Conservation (phyloP, 305 asterid species). For the Nicotiana rustica region DNA sequence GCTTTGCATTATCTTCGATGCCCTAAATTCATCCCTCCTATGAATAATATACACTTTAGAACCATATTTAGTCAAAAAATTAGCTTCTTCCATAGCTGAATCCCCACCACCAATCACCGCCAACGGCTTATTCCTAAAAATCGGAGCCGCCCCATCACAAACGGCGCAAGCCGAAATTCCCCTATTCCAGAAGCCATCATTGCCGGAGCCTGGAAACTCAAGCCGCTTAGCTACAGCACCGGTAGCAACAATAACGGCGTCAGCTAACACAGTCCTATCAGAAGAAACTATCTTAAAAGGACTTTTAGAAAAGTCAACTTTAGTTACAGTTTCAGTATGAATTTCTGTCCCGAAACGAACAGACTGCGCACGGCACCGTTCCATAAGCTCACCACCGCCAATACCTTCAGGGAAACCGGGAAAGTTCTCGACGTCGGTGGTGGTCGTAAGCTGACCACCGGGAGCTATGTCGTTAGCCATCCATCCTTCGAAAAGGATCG, state of each 20-base stretch:
- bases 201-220: slow-evolving; percentile 66
- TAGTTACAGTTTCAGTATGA: slow-evolving; percentile 73
- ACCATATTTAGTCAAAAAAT: slow-evolving; percentile 81
- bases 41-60: slow-evolving; percentile 85
- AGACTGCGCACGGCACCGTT: slow-evolving; percentile 72
- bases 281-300: slow-evolving; percentile 70
- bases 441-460: slow-evolving; percentile 94
- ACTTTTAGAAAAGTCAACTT: slow-evolving; percentile 63
- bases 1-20: slow-evolving; percentile 89
- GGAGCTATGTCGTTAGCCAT: slow-evolving; percentile 97
- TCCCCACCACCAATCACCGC: slow-evolving; percentile 98
- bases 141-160: slow-evolving; percentile 95
- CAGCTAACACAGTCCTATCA: slow-evolving; percentile 70
- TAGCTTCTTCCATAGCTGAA: slow-evolving; percentile 98
- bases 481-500: slow-evolving; percentile 89
- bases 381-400: slow-evolving; percentile 74
- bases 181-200: slow-evolving; percentile 73
- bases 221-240: slow-evolving; percentile 91
- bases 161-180: slow-evolving; percentile 97
- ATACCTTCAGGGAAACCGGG: slow-evolving; percentile 93
- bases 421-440: slow-evolving; percentile 89
- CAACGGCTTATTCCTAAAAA: slow-evolving; percentile 79
- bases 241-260: slow-evolving; percentile 77
- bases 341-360: slow-evolving; percentile 69
- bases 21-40: slow-evolving; percentile 81